phyloP scores from a whole-genome alignment of 371 early-diverging fungal species.

The Mycotypha africana region DNA sequence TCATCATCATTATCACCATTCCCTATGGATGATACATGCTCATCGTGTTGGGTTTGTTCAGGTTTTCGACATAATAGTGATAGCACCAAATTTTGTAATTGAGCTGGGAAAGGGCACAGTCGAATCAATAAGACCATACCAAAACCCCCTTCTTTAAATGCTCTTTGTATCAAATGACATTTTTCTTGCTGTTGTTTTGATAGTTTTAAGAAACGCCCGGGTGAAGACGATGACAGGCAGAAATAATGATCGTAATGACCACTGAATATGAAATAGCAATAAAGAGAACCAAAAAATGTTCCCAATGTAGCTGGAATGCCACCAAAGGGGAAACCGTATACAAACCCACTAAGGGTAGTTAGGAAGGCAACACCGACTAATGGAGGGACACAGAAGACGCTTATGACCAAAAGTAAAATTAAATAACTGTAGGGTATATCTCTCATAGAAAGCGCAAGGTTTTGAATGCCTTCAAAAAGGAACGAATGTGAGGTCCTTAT shows the following conservation, averaged over 20 bases:
- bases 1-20: too few species aligned
- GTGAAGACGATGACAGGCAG: too few species aligned
- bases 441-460: too few species aligned
- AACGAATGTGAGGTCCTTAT: too few species aligned
- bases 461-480: too few species aligned
- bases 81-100: constrained; percentile 22
- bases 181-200: constrained; percentile 17
- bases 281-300: constrained; percentile 16
- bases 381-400: constrained; percentile 26
- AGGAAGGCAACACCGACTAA: constrained; percentile 24
- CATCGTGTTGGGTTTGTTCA: too few species aligned
- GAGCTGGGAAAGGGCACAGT: constrained; percentile 36
- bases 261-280: too few species aligned
- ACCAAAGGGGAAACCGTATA: constrained; percentile 22
- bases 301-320: constrained; percentile 5
- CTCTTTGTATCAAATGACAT: constrained; percentile 25
- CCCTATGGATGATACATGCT: too few species aligned
- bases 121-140: constrained; percentile 34
- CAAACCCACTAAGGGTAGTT: constrained; percentile 23
- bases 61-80: too few species aligned
- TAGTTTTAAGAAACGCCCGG: constrained; percentile 16
- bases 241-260: constrained; percentile 19
- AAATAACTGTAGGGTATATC: too few species aligned
- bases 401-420: constrained; percentile 1
- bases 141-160: constrained; percentile 30